Conservation (phyloP, 2,329 filamentous ascomycete genomes). For the Trichoderma citrinoviride region DNA sequence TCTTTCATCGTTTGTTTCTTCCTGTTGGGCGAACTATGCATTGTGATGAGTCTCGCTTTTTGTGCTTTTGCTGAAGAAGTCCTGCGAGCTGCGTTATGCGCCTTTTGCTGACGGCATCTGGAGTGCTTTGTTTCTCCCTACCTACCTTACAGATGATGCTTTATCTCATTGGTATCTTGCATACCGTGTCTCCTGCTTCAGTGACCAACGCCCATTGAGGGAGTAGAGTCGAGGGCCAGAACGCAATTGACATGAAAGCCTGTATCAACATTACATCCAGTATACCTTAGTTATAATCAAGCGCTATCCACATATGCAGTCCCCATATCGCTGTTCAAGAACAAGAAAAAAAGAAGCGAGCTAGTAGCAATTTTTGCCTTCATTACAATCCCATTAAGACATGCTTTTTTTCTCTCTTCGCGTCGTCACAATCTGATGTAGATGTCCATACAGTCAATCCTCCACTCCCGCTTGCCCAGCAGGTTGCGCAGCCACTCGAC, state of each 20-base stretch:
- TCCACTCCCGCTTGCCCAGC: slow-evolving; percentile 81
- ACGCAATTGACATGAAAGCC: too few species aligned
- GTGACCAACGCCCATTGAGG: not conserved
- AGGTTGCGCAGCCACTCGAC: slow-evolving; percentile 84
- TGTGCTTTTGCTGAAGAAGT: too few species aligned
- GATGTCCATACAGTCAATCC: slow-evolving; percentile 86
- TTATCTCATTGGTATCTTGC: too few species aligned
- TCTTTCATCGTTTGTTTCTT: too few species aligned
- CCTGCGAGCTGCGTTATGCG: not conserved
- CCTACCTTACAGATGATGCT: not conserved
- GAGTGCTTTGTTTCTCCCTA: not conserved
- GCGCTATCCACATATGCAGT: not conserved
- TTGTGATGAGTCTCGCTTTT: too few species aligned
- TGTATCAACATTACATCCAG: too few species aligned
- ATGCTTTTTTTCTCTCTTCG: not conserved
- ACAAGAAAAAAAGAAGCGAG: not conserved
- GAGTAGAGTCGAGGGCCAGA: too few species aligned
- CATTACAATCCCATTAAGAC: not conserved
- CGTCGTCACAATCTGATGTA: slow-evolving; percentile 65
- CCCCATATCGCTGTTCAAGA: not conserved
- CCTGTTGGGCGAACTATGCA: too few species aligned
- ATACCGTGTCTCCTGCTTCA: not conserved
- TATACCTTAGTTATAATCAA: not conserved
- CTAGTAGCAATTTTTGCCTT: too few species aligned
- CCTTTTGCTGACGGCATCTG: not conserved